Evolutionary conservation across 345 rosid species (phyloP).

Genomic region (Euphorbia lathyris): DNA sequence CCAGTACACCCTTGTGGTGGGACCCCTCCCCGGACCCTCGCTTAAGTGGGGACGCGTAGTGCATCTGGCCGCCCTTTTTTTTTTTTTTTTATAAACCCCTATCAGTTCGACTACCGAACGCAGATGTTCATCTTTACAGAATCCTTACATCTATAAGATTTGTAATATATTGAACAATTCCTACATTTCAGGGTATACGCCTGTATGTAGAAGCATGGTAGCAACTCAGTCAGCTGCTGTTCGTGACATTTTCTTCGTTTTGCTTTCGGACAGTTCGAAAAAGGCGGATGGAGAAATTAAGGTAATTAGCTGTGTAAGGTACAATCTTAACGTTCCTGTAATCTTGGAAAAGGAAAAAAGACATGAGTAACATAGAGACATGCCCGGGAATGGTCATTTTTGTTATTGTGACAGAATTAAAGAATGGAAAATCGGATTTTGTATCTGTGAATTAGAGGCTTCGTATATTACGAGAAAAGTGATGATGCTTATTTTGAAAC

Average conservation of each 20-base stretch:
- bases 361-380: background rate
- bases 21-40: too few species aligned
- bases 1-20: too few species aligned
- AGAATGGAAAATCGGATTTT: background rate
- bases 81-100: too few species aligned
- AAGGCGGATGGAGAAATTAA: background rate
- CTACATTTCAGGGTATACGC: too few species aligned
- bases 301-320: background rate
- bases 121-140: too few species aligned
- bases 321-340: background rate
- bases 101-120: too few species aligned
- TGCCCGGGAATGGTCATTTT: background rate
- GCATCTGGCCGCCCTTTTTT: too few species aligned
- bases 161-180: too few species aligned
- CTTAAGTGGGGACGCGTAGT: too few species aligned
- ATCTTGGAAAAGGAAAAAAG: background rate
- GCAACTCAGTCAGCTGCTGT: too few species aligned
- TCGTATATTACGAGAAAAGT: background rate
- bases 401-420: background rate
- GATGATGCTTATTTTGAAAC: background rate
- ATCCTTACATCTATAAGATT: too few species aligned
- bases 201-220: too few species aligned
- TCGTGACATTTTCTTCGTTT: background rate
- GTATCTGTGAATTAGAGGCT: background rate
- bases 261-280: background rate